These are phyloP conservation scores for Raddia guianensis DNA, from an alignment of 176 grass and related monocot species.

Conservation along the genomic window DNA sequence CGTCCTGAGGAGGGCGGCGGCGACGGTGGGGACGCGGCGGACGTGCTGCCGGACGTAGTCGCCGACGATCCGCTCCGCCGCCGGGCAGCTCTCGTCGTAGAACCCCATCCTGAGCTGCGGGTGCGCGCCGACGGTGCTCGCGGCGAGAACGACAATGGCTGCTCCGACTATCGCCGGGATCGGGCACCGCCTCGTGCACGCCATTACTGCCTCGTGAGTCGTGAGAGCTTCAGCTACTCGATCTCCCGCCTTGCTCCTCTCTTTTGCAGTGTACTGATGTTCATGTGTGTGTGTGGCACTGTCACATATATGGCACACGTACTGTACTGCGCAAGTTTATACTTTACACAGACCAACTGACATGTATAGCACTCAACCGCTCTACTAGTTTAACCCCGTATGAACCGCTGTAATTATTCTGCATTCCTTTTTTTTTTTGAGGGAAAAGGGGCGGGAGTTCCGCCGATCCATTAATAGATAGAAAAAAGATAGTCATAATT, in stretches of 20 bases:
- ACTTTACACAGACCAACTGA: too few relatives aligned
- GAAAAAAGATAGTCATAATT: too few relatives aligned
- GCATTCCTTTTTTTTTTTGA: too few relatives aligned
- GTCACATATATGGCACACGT: too few relatives aligned
- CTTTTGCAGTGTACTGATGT: background rate
- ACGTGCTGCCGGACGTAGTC: conserved; percentile 79
- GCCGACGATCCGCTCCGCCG: conserved; percentile 66
- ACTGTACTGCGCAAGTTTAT: too few relatives aligned
- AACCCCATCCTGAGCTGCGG: conserved; percentile 63
- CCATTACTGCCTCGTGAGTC: background rate
- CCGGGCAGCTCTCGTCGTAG: conserved; percentile 77
- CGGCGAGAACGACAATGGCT: conserved; percentile 9
- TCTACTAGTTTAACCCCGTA: too few relatives aligned
- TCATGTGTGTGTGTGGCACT: too few relatives aligned
- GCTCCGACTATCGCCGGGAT: conserved; percentile 1
- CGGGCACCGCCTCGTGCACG: background rate
- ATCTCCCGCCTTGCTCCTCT: background rate
- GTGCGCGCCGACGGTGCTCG: background rate
- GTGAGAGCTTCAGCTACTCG: background rate
- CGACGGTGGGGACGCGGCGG: conserved; percentile 69
- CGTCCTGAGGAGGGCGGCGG: conserved; percentile 74
- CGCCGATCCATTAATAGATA: too few relatives aligned
- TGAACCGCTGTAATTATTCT: too few relatives aligned
- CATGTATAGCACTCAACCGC: too few relatives aligned
- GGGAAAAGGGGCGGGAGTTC: too few relatives aligned